Evolutionary conservation across 2,329 filamentous ascomycete species (phyloP).

Genomic region (Exophiala phaeomuriformis): DNA sequence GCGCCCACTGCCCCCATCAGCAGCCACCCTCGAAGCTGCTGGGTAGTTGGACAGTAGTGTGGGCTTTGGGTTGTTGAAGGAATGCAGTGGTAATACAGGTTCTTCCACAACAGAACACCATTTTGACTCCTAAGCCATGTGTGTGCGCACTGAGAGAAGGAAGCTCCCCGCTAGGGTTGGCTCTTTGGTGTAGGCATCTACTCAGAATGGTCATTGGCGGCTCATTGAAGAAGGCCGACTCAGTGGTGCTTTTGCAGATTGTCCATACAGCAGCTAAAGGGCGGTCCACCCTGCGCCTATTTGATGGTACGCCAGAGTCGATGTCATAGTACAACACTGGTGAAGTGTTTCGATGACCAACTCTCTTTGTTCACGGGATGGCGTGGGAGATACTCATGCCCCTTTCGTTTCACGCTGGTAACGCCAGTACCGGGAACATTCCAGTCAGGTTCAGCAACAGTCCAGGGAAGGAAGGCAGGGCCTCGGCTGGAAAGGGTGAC

Average conservation of each 20-base stretch:
- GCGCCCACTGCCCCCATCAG: background rate
- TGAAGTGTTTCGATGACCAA: too few relatives aligned
- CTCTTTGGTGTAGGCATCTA: too few relatives aligned
- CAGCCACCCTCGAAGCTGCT: background rate
- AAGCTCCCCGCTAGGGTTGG: too few relatives aligned
- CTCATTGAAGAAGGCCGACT: too few relatives aligned
- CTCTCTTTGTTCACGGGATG: background rate
- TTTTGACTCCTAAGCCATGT: background rate
- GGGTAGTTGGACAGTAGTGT: background rate
- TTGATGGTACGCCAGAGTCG: too few relatives aligned
- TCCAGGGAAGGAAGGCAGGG: background rate
- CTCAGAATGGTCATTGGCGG: too few relatives aligned
- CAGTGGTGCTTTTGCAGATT: too few relatives aligned
- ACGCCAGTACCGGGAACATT: background rate
- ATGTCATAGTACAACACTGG: too few relatives aligned
- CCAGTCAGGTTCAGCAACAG: background rate
- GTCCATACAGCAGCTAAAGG: too few relatives aligned
- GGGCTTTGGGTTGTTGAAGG: slow-evolving; percentile 1
- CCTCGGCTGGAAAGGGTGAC: background rate
- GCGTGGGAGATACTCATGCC: background rate
- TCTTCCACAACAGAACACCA: background rate
- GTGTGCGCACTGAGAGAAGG: background rate
- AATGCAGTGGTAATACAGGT: background rate
- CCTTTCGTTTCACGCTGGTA: background rate
- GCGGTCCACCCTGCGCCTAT: too few relatives aligned